A percentile compares a stretch with the other conserved stretches of the same genome.
phyloP scores from a whole-genome alignment of 176 grass and related monocot species.

The Eleusine coracana region DNA sequence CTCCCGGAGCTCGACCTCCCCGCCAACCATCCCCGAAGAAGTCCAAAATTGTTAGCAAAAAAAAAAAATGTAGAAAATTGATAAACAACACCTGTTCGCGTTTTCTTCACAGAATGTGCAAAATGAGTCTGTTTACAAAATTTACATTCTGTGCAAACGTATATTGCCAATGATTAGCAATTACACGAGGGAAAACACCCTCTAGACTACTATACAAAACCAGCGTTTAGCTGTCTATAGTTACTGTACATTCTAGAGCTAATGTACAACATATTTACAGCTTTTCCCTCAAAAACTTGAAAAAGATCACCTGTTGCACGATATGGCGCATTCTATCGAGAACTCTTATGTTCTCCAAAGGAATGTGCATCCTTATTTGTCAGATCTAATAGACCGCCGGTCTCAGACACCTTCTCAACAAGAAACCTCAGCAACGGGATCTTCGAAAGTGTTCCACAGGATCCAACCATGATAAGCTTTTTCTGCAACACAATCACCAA shows the following conservation, averaged over 20 bases:
- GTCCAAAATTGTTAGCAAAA: conserved; percentile 7
- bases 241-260: conserved; percentile 23
- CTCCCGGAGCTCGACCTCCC: conserved; percentile 54
- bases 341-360: conserved; percentile 44
- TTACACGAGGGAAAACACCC: background rate
- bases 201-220: background rate
- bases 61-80: background rate
- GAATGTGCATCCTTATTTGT: conserved; percentile 61
- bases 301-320: conserved; percentile 7
- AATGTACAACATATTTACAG: conserved; percentile 50
- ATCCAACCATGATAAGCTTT: conserved; percentile 94
- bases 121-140: background rate
- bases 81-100: too few relatives aligned
- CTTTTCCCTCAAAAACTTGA: conserved; percentile 24
- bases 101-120: background rate
- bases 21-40: conserved; percentile 65
- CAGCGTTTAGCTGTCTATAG: background rate
- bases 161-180: background rate
- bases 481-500: conserved; percentile 53
- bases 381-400: conserved; percentile 60
- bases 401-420: conserved; percentile 66
- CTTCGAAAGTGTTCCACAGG: conserved; percentile 64
- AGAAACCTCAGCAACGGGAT: conserved; percentile 82
- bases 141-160: background rate
- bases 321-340: conserved; percentile 31